A percentile compares a stretch with the other conserved stretches of the same genome.
phyloP scores from a whole-genome alignment of 768 basidiomycete genomes.

The Phylloporus rhodoxanthus region DNA sequence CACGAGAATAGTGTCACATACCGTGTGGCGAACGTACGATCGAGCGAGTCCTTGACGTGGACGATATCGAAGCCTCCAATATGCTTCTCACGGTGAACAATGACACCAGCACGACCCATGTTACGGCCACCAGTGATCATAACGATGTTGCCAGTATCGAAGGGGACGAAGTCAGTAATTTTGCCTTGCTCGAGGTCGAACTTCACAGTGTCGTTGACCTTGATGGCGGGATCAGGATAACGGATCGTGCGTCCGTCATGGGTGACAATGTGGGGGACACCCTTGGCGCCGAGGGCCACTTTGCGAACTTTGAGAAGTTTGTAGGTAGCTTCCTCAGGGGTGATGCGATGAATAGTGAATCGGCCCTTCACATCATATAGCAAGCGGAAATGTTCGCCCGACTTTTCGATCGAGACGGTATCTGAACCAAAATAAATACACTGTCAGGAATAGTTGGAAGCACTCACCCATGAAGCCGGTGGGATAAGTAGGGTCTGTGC shows the following conservation, averaged over 20 bases:
- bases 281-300: slow-evolving; percentile 86
- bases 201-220: slow-evolving; percentile 95
- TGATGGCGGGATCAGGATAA: slow-evolving; percentile 94
- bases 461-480: slow-evolving; percentile 91
- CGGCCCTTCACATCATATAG: slow-evolving; percentile 99
- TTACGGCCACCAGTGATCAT: slow-evolving; percentile 99
- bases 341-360: slow-evolving; percentile 99
- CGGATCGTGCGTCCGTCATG: slow-evolving; percentile 99
- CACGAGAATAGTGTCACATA: slow-evolving; percentile 34
- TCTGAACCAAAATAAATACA: slow-evolving; percentile 42
- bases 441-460: not conserved
- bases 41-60: slow-evolving; percentile 92
- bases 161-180: slow-evolving; percentile 88
- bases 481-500: slow-evolving; percentile 95
- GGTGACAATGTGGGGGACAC: slow-evolving; percentile 95
- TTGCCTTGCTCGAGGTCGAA: slow-evolving; percentile 94
- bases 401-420: slow-evolving; percentile 96
- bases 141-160: slow-evolving; percentile 95
- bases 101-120: slow-evolving; percentile 97
- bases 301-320: slow-evolving; percentile 94
- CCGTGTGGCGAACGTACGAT: slow-evolving; percentile 97
- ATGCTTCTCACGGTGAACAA: slow-evolving; percentile 96
- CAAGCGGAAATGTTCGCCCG: slow-evolving; percentile 98
- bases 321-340: slow-evolving; percentile 92
- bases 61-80: slow-evolving; percentile 98